Conservation (phyloP, 345 rosid species). For the Eucalyptus marginata region DNA sequence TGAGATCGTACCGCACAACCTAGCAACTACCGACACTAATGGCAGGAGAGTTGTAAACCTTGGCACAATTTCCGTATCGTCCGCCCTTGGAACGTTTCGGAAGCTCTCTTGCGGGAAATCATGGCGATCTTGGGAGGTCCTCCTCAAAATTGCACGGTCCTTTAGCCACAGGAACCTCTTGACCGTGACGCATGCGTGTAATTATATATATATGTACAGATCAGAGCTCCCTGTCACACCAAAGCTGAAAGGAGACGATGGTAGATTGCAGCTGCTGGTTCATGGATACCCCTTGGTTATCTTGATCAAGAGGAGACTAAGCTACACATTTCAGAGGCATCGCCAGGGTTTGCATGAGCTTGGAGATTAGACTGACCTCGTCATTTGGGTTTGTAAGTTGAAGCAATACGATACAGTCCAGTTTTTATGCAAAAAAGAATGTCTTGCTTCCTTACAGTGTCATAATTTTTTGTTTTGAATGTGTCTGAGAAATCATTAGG, state of each 20-base stretch:
- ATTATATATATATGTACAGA: neutral
- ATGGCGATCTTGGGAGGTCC: no score
- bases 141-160: no score
- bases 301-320: neutral
- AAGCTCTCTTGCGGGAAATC: no score
- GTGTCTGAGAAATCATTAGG: neutral
- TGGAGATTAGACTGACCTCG: constrained; percentile 27
- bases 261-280: constrained; percentile 41
- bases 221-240: constrained; percentile 14
- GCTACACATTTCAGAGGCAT: neutral
- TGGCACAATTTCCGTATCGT: no score
- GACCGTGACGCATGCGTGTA: neutral
- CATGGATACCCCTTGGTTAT: constrained; percentile 31
- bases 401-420: neutral
- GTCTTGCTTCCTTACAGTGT: neutral
- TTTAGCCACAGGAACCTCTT: no score
- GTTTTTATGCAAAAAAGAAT: neutral
- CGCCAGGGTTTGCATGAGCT: constrained; percentile 57
- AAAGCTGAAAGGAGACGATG: constrained; percentile 27
- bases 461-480: neutral
- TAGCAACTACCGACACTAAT: no score
- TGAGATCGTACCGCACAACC: no score
- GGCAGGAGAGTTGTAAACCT: no score
- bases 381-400: neutral
- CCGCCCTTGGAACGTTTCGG: no score